Base-by-base conservation (phyloP, 179 eudicot genomes). In the Silene coronaria region DNA sequence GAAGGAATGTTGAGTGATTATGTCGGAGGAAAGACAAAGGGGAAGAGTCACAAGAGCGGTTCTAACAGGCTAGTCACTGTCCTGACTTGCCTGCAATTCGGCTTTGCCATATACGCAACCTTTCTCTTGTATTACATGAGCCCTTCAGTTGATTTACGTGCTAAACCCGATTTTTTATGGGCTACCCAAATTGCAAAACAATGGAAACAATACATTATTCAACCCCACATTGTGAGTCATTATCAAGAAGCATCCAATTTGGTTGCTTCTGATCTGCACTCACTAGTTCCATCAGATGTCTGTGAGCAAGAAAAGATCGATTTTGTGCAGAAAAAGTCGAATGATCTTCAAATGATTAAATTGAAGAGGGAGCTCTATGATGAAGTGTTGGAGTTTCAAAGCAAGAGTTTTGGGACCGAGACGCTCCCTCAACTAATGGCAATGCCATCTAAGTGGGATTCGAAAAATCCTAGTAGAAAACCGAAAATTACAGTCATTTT, bases 251-350 rank as follows among this genome's bases (percentile, higher is more conserved):
- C 82, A n/a, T 79, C 84, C 36, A 75, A 79, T 32, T 71, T 82
- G 17, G 53, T 83, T 27, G 58, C 61, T 8, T 23, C 76, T 1
- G 92, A 86, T 59, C 74, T 72, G 11, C 85, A 82, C 7, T 76
- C 77, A 1, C 22, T 78, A 7, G 72, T 48, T 13, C 85, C 88
- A 0, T 55, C 82, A 1, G 83, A 86, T 27, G 92, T 89, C 13
- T 94, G 98, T 60, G 97, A 94, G 87, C 73, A 85, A 0, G 98
- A 94, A 68, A 90, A 85, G 77, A 94, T 94, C 7, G 96, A 92
- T 75, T 94, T 94, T 58, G 83, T 77, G 73, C 98, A 94, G 75
- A 94, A 94, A 79, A 94, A 90, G 81, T 92, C 97, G 0, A 84
- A 76, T 45, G 97, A 94, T 78, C 81, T 82, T 0, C 74, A 86